Percentiles rank a stretch among this genome's conserved stretches.
Conservation (phyloP, 1,139 yeast species). For the Entelexis sorbosivorans region DNA sequence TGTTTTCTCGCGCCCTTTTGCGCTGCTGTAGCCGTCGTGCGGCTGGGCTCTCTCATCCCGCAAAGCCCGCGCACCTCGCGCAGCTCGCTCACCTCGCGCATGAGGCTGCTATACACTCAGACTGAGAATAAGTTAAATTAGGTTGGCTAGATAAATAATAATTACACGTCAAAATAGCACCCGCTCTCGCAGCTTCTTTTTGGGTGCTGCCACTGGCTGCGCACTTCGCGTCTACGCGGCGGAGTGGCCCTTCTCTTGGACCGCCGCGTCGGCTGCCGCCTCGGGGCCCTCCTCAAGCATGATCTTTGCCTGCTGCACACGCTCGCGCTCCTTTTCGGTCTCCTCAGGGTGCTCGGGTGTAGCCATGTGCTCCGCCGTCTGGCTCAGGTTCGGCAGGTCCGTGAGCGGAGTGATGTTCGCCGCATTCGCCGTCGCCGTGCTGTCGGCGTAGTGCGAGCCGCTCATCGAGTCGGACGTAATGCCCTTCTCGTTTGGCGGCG, state of each 20-base stretch:
- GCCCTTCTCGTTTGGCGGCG: slow-evolving; percentile 21
- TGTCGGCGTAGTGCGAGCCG: slow-evolving; percentile 24
- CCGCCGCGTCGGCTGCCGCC: background rate
- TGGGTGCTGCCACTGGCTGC: background rate
- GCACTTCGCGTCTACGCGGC: background rate
- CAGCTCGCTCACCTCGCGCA: no score
- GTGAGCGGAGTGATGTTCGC: slow-evolving; percentile 21
- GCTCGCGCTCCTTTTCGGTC: slow-evolving; percentile 13
- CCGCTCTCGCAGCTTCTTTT: background rate
- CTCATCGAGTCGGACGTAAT: slow-evolving; percentile 19
- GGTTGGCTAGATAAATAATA: background rate
- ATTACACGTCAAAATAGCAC: background rate
- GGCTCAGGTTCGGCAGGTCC: slow-evolving; percentile 20
- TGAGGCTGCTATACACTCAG: no score
- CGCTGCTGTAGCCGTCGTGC: no score
- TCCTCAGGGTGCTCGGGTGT: slow-evolving; percentile 16
- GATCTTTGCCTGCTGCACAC: slow-evolving; percentile 14
- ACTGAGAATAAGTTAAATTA: background rate
- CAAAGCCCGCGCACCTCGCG: no score
- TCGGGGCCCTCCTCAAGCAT: slow-evolving; percentile 9
- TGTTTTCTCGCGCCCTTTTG: no score
- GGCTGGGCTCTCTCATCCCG: no score
- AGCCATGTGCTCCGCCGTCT: slow-evolving; percentile 19
- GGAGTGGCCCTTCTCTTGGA: slow-evolving; percentile 1
- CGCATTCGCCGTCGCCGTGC: slow-evolving; percentile 25